Evolutionary conservation across 441 rosid genomes (phyloP).

Genomic region (Mallotus repandus): DNA sequence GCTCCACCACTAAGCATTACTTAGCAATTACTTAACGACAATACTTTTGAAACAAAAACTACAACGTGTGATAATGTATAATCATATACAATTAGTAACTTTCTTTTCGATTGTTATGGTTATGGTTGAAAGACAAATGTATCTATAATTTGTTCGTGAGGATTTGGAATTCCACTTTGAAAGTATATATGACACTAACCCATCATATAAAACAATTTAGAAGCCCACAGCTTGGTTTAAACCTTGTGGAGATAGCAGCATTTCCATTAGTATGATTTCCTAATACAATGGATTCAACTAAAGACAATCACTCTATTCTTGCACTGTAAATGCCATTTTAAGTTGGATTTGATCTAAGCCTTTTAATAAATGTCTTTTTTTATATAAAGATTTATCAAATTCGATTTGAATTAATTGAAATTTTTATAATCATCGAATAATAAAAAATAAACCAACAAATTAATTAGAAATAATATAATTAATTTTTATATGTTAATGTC

Average conservation of each 20-base stretch:
- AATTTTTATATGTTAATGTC: too few relatives aligned
- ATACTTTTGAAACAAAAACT: background rate
- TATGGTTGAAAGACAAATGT: background rate
- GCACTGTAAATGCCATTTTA: background rate
- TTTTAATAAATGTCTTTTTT: too few relatives aligned
- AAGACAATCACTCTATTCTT: too few relatives aligned
- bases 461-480: too few relatives aligned
- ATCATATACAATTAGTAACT: background rate
- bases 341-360: too few relatives aligned
- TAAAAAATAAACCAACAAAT: too few relatives aligned
- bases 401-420: too few relatives aligned
- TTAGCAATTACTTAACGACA: background rate
- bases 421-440: too few relatives aligned
- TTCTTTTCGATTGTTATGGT: background rate
- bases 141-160: background rate
- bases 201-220: background rate
- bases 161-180: conserved; percentile 11
- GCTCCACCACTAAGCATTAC: conserved; percentile 7
- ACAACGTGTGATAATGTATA: background rate
- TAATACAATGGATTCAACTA: background rate
- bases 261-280: background rate
- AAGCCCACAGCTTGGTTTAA: conserved; percentile 14
- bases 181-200: background rate
- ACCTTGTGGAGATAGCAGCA: background rate
- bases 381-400: too few relatives aligned